A percentile compares a stretch with the other conserved stretches of the same genome.
Conservation (phyloP, 257 asterid species). For the Solanum rostratum region DNA sequence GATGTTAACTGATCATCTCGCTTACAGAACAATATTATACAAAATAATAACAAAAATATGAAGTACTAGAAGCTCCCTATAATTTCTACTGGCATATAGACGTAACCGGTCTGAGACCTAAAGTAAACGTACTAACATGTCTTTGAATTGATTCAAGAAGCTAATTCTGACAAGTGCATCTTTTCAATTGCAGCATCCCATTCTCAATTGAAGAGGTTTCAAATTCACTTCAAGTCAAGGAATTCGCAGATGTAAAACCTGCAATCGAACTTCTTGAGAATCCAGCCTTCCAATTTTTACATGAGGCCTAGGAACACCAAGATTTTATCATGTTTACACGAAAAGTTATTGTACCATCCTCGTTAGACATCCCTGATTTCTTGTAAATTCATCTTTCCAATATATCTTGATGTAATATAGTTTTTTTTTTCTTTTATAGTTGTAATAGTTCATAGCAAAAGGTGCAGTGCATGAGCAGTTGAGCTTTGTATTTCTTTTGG, state of each 20-base stretch:
- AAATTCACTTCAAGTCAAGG: conserved; percentile 56
- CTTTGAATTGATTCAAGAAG: background rate
- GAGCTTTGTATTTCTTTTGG: conserved; percentile 15
- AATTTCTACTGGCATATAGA: background rate
- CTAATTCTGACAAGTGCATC: background rate
- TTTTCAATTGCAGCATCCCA: conserved; percentile 63
- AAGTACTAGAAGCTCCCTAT: background rate
- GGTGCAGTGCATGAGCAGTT: background rate
- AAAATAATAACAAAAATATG: background rate
- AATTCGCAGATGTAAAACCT: conserved; percentile 79
- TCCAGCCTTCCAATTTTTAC: conserved; percentile 81
- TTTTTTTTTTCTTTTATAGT: conserved; percentile 2
- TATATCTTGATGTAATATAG: conserved; percentile 12
- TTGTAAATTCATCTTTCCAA: conserved; percentile 37
- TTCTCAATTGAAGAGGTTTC: conserved; percentile 87
- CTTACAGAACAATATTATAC: background rate
- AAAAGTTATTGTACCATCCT: background rate
- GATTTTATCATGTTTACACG: background rate
- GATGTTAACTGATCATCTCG: background rate
- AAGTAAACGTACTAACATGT: background rate
- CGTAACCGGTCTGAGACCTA: background rate
- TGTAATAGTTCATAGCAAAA: background rate
- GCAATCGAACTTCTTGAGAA: conserved; percentile 59
- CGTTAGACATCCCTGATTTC: background rate
- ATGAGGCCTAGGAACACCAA: conserved; percentile 26